Evolutionary conservation across 805 yeast species (phyloP).

Genomic region (Candida easanensis): DNA sequence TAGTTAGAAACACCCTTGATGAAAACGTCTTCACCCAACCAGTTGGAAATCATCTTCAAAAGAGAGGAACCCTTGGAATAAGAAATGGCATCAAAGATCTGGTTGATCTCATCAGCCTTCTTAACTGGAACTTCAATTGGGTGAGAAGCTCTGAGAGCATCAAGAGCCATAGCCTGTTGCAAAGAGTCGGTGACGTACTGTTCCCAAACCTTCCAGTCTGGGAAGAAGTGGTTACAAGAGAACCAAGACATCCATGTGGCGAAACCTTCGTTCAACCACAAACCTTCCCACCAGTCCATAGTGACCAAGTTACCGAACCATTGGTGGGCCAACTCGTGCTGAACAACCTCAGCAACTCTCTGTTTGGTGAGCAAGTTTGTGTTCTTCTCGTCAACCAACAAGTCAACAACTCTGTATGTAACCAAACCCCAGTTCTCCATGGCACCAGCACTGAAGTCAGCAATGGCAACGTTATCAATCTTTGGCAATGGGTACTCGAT

Average conservation of each 20-base stretch:
- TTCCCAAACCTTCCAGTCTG: constrained; percentile 88
- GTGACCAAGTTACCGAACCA: constrained; percentile 91
- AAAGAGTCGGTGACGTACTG: constrained; percentile 74
- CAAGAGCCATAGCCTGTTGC: constrained; percentile 72
- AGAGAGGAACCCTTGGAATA: constrained; percentile 79
- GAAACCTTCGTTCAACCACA: constrained; percentile 86
- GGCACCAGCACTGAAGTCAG: constrained; percentile 83
- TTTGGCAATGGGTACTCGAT: constrained; percentile 79
- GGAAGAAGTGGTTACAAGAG: constrained; percentile 71
- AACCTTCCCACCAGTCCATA: constrained; percentile 91
- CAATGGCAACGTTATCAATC: constrained; percentile 78
- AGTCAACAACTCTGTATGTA: constrained; percentile 75
- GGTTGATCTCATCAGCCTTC: constrained; percentile 76
- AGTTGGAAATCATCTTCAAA: constrained; percentile 73
- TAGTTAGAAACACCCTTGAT: constrained; percentile 78
- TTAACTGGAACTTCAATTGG: constrained; percentile 83
- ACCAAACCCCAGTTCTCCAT: constrained; percentile 87
- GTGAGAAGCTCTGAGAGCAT: constrained; percentile 78
- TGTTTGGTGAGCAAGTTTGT: constrained; percentile 63
- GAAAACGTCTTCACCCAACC: constrained; percentile 76
- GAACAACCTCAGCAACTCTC: constrained; percentile 82
- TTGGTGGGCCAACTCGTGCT: constrained; percentile 88
- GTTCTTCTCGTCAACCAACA: constrained; percentile 67
- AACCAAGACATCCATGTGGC: constrained; percentile 93
- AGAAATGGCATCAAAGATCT: constrained; percentile 82